These are phyloP conservation scores for Wallacemonas collosoma DNA, from an alignment of 208 protist genomes.

Conservation along the genomic window DNA sequence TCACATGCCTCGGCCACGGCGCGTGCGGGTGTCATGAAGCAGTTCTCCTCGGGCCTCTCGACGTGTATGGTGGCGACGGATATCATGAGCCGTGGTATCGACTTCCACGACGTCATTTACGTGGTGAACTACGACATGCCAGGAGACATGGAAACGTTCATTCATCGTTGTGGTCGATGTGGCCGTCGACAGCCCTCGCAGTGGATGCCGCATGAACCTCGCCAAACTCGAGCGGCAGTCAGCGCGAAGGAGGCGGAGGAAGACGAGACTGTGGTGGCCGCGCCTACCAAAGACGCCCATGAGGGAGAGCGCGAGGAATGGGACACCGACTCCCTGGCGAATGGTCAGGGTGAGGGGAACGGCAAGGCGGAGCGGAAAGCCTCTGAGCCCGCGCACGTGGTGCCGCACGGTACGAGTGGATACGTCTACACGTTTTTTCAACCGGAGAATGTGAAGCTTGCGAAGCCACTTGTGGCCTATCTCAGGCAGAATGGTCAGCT, in stretches of 20 bases:
- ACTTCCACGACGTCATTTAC: slow-evolving; percentile 96
- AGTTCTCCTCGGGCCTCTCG: slow-evolving; percentile 92
- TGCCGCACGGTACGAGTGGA: slow-evolving; percentile 22
- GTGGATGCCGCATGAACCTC: slow-evolving; percentile 4
- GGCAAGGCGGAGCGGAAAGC: no score
- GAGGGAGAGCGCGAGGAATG: neutral
- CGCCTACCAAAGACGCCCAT: neutral
- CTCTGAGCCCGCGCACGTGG: neutral
- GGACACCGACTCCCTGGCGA: neutral
- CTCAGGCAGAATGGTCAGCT: slow-evolving; percentile 74
- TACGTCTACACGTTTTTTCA: slow-evolving; percentile 89
- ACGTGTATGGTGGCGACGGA: slow-evolving; percentile 97
- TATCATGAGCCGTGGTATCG: slow-evolving; percentile 96
- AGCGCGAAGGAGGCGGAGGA: no score
- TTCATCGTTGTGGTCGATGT: slow-evolving; percentile 97
- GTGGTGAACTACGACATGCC: slow-evolving; percentile 98
- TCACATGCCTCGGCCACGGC: slow-evolving; percentile 59
- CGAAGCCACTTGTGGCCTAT: slow-evolving; percentile 80
- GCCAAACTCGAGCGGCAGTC: no score
- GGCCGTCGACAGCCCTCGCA: slow-evolving; percentile 66
- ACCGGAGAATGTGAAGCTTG: slow-evolving; percentile 77
- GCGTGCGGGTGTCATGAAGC: slow-evolving; percentile 76
- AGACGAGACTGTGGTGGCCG: no score
- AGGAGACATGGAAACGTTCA: slow-evolving; percentile 95
- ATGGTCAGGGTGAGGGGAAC: no score